Percentiles rank a stretch among this genome's conserved stretches.
Conservation (phyloP, 192 early-diverging fungal genomes). For the Polychytrium aggregatum region DNA sequence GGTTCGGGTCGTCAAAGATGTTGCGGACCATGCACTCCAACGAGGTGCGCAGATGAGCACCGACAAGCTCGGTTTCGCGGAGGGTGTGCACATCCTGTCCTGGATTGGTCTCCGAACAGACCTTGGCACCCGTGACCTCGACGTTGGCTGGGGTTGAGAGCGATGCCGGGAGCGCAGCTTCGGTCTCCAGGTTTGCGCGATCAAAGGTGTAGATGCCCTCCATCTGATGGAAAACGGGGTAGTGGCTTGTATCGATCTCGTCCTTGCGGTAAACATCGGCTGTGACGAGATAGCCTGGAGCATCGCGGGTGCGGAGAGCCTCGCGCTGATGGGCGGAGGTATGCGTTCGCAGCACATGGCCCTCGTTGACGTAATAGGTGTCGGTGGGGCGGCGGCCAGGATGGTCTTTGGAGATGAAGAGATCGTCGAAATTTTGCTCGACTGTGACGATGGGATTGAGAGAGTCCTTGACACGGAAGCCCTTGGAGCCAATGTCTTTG, state of each 20-base stretch:
- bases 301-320: conserved; percentile 44
- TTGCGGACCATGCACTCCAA: conserved; percentile 72
- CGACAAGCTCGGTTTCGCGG: conserved; percentile 44
- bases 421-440: conserved; percentile 83
- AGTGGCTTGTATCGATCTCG: conserved; percentile 91
- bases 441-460: conserved; percentile 77
- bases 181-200: conserved; percentile 11
- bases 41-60: conserved; percentile 61
- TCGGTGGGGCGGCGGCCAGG: conserved; percentile 71
- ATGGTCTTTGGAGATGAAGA: conserved; percentile 73
- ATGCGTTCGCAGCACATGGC: conserved; percentile 76
- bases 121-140: neutral
- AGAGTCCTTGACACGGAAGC: conserved; percentile 28
- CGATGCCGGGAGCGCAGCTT: conserved; percentile 3
- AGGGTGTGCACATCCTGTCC: conserved; percentile 58
- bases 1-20: conserved; percentile 49
- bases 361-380: conserved; percentile 83
- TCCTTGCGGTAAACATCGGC: conserved; percentile 95
- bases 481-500: conserved; percentile 42
- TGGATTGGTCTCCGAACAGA: conserved; percentile 53
- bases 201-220: conserved; percentile 77
- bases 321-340: conserved; percentile 91
- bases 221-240: conserved; percentile 98
- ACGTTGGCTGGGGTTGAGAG: no score
- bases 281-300: conserved; percentile 55